Evolutionary conservation across 2,329 filamentous ascomycete species (phyloP).

Genomic region (Colletotrichum godetiae): DNA sequence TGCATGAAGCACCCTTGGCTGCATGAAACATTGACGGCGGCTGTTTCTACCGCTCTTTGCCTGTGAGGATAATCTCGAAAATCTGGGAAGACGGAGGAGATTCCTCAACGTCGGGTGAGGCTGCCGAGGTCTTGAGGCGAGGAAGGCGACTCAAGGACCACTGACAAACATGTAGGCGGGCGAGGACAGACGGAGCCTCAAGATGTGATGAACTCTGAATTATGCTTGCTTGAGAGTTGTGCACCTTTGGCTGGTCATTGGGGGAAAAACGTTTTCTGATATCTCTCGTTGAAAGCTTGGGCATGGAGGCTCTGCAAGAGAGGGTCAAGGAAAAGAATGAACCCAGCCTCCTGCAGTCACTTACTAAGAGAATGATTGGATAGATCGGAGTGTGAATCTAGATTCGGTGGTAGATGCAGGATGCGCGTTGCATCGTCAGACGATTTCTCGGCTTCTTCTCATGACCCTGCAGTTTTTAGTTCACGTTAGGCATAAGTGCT

Average conservation of each 20-base stretch:
- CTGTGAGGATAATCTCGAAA: not conserved
- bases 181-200: not conserved
- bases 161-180: not conserved
- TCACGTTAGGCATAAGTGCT: not conserved
- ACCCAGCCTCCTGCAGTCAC: not conserved
- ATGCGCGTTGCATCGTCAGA: not conserved
- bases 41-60: conserved; percentile 12
- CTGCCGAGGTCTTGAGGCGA: not conserved
- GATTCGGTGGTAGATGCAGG: not conserved
- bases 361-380: not conserved
- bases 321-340: not conserved
- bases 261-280: not conserved
- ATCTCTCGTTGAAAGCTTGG: not conserved
- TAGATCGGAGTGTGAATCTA: not conserved
- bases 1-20: conserved; percentile 17
- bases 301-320: conserved; percentile 1
- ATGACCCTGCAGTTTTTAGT: not conserved
- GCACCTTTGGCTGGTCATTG: not conserved
- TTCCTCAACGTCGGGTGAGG: not conserved
- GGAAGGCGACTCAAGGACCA: not conserved
- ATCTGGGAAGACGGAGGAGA: too few relatives aligned
- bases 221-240: not conserved
- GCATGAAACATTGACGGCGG: conserved; percentile 34
- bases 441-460: not conserved
- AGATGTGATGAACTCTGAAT: not conserved